Conservation (phyloP, 2,329 filamentous ascomycete genomes). For the Magnaporthales sp. region DNA sequence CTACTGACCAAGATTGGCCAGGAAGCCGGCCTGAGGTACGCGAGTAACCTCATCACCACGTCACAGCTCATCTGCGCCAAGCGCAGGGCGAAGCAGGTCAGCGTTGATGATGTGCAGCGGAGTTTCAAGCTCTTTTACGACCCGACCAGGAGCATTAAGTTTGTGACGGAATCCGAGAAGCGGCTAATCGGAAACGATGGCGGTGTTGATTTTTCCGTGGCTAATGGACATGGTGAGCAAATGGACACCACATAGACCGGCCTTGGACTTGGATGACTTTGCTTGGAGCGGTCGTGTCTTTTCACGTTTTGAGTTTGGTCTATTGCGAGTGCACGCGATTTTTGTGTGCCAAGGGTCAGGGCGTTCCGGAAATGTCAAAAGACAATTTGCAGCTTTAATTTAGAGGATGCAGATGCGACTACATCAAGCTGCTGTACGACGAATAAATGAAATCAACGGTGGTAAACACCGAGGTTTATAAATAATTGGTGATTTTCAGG, state of each 20-base stretch:
- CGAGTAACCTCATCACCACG: conserved; percentile 96
- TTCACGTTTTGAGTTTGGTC: not conserved
- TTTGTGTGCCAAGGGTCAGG: conserved; percentile 6
- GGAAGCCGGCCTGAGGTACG: conserved; percentile 86
- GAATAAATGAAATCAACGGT: not conserved
- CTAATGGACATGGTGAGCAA: conserved; percentile 41
- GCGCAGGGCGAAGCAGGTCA: conserved; percentile 75
- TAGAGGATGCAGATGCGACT: not conserved
- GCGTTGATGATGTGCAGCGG: conserved; percentile 80
- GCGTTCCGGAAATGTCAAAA: conserved; percentile 6
- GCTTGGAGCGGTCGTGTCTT: not conserved
- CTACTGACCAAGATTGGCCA: conserved; percentile 92
- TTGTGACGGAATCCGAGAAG: conserved; percentile 85
- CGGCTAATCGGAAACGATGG: conserved; percentile 86
- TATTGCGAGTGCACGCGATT: not conserved
- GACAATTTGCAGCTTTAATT: conserved; percentile 1
- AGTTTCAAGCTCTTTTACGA: conserved; percentile 95
- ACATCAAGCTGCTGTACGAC: not conserved
- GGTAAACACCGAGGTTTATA: not conserved
- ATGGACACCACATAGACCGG: conserved; percentile 20
- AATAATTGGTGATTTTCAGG: not conserved
- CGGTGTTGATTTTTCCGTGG: conserved; percentile 58
- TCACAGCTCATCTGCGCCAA: conserved; percentile 83
- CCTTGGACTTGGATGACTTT: not conserved
- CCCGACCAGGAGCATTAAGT: conserved; percentile 76